phyloP scores from a whole-genome alignment of 805 yeast species.

The Candida arabinofermentans region DNA sequence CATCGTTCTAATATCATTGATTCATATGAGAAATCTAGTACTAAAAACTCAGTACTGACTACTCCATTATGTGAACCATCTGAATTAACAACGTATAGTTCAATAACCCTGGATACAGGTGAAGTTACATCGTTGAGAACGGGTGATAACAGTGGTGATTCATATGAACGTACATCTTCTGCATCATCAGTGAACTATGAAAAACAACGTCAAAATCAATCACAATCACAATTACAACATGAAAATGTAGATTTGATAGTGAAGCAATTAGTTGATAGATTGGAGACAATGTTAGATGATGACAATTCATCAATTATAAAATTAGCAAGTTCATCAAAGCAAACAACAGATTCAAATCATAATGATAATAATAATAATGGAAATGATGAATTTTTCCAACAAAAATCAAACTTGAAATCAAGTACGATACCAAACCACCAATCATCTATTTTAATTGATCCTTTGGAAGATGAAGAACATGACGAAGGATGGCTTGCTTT shows the following conservation, averaged over 20 bases:
- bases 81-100: conserved; percentile 2
- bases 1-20: no score
- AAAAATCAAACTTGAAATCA: no score
- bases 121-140: conserved; percentile 2
- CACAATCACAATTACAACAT: background rate
- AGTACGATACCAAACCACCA: no score
- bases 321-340: background rate
- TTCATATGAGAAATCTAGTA: background rate
- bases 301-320: conserved; percentile 1
- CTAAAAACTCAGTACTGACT: background rate
- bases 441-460: background rate
- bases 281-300: background rate
- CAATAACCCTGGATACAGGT: conserved; percentile 8
- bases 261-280: background rate
- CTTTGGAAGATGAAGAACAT: background rate
- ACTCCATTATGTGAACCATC: conserved; percentile 1
- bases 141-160: conserved; percentile 10
- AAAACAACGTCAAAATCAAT: background rate
- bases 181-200: no score
- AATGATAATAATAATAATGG: background rate
- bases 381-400: no score
- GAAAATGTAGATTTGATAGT: background rate
- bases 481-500: conserved; percentile 20
- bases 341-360: background rate
- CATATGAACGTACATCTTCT: background rate